Conservation (phyloP, 2,329 filamentous ascomycete species). For the Pseudogymnoascus sp. region DNA sequence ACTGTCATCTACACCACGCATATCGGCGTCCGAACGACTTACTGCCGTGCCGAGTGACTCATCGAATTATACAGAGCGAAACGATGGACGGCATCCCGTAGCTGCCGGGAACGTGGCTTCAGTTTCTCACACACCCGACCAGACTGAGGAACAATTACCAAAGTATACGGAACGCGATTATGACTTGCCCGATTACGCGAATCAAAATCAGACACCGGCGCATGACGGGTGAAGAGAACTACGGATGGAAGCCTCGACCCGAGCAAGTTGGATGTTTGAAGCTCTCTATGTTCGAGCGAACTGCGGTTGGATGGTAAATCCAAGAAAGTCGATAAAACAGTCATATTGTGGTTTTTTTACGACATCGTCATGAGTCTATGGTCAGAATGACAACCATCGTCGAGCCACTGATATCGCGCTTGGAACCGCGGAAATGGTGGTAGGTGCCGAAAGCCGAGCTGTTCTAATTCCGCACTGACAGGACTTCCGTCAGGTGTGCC, state of each 20-base stretch:
- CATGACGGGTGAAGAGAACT: neutral
- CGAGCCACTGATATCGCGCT: neutral
- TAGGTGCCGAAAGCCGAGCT: neutral
- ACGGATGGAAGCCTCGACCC: neutral
- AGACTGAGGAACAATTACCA: neutral
- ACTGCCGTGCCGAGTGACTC: neutral
- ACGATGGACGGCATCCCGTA: neutral
- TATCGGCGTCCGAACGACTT: neutral
- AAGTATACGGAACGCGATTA: neutral
- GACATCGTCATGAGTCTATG: slow-evolving; percentile 1
- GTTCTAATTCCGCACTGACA: slow-evolving; percentile 2
- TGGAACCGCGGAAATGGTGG: neutral
- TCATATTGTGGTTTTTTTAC: neutral
- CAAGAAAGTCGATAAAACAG: neutral
- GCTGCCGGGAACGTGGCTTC: neutral
- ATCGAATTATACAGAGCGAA: neutral
- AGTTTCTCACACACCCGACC: neutral
- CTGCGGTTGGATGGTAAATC: neutral
- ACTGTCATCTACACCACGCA: neutral
- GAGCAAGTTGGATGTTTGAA: neutral
- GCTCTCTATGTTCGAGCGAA: neutral
- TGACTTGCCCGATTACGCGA: neutral
- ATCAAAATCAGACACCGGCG: neutral
- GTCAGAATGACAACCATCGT: neutral
- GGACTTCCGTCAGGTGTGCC: neutral